Conservation (phyloP, 768 basidiomycete species). For the Saitozyma podzolica region DNA sequence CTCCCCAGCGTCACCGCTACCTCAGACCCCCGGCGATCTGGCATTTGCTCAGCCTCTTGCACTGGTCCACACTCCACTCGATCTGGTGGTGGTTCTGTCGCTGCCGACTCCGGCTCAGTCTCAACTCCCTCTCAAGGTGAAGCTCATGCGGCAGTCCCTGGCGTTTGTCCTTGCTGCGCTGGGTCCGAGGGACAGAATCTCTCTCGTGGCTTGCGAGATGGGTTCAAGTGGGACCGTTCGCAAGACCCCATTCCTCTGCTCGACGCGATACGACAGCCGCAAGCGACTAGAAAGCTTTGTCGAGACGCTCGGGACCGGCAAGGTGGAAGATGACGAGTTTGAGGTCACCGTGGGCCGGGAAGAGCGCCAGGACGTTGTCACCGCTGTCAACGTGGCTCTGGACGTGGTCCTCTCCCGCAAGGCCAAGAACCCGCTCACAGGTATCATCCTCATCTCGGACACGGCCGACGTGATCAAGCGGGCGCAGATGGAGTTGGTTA, state of each 20-base stretch:
- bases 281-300: slow-evolving; percentile 73
- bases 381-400: slow-evolving; percentile 94
- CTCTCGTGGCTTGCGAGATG: slow-evolving; percentile 89
- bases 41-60: slow-evolving; percentile 74
- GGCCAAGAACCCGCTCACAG: slow-evolving; percentile 81
- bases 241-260: slow-evolving; percentile 87
- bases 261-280: slow-evolving; percentile 69
- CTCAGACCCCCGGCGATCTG: slow-evolving; percentile 55
- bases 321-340: slow-evolving; percentile 57
- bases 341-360: slow-evolving; percentile 75
- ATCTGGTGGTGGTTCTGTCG: slow-evolving; percentile 88
- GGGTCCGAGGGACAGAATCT: slow-evolving; percentile 74
- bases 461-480: slow-evolving; percentile 86
- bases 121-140: slow-evolving; percentile 64
- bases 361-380: slow-evolving; percentile 95
- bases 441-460: slow-evolving; percentile 90
- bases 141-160: slow-evolving; percentile 83
- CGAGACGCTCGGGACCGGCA: slow-evolving; percentile 60
- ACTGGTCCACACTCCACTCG: slow-evolving; percentile 80
- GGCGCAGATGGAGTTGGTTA: slow-evolving; percentile 96
- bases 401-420: slow-evolving; percentile 95
- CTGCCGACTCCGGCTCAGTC: slow-evolving; percentile 63
- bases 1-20: neutral
- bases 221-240: slow-evolving; percentile 77
- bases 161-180: slow-evolving; percentile 81